phyloP scores from a whole-genome alignment of 2,329 filamentous ascomycete species.

The Alternaria ventricosa region DNA sequence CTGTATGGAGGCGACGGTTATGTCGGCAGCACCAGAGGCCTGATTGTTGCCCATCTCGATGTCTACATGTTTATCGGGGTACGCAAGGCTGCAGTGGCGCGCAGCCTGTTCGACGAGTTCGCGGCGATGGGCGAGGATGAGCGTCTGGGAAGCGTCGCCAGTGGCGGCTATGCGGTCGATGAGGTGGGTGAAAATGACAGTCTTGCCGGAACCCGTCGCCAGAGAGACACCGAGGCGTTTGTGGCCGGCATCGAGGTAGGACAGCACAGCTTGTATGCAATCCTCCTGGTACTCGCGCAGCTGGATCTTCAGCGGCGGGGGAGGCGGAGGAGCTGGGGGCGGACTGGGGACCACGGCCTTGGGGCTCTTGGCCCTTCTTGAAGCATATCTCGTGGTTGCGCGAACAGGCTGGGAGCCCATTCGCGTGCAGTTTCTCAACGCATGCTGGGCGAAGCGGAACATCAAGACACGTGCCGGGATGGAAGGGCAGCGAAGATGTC shows the following conservation, averaged over 20 bases:
- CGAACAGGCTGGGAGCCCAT: constrained; percentile 10
- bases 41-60: constrained; percentile 87
- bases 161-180: constrained; percentile 75
- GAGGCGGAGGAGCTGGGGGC: constrained; percentile 12
- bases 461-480: constrained; percentile 30
- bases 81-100: constrained; percentile 78
- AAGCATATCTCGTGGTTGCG: constrained; percentile 23
- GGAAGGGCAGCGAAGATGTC: constrained; percentile 22
- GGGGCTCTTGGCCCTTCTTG: constrained; percentile 8
- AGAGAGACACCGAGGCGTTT: constrained; percentile 84
- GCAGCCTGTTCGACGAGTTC: constrained; percentile 96
- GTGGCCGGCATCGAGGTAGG: constrained; percentile 71
- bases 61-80: constrained; percentile 81
- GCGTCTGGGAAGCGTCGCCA: constrained; percentile 71
- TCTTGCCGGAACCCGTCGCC: constrained; percentile 89
- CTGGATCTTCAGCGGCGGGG: constrained; percentile 54
- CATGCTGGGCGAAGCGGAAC: constrained; percentile 41
- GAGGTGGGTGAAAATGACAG: constrained; percentile 95
- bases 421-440: constrained; percentile 31
- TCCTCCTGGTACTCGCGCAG: constrained; percentile 89
- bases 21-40: constrained; percentile 83
- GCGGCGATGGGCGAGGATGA: constrained; percentile 89
- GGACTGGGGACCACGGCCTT: not conserved
- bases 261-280: constrained; percentile 82
- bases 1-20: constrained; percentile 89